A percentile compares a stretch with the other conserved stretches of the same genome.
These are phyloP conservation scores for Ceratocystis destructans DNA, from an alignment of 2,329 filamentous ascomycete species.

Conservation along the genomic window DNA sequence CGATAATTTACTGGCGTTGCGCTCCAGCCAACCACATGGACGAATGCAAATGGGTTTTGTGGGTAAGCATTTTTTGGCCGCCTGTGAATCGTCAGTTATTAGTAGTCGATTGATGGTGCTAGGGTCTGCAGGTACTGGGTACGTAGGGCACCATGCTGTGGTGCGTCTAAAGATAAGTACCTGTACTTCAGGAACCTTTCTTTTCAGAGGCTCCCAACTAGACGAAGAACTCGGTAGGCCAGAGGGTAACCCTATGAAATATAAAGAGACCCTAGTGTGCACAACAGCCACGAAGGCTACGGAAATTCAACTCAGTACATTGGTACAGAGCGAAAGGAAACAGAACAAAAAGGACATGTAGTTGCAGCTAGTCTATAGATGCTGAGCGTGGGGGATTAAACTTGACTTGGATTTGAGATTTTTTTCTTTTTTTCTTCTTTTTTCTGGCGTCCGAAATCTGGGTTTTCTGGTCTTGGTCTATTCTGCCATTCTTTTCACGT, in stretches of 20 bases:
- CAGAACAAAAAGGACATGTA: too few species aligned
- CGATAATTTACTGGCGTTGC: constrained; percentile 1
- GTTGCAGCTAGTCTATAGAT: too few species aligned
- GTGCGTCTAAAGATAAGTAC: neutral
- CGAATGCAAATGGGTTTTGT: constrained; percentile 12
- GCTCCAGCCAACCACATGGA: neutral
- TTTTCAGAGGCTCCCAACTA: neutral
- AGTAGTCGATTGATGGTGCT: neutral
- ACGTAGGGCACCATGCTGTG: neutral
- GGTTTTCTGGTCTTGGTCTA: too few species aligned
- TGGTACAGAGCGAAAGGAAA: too few species aligned
- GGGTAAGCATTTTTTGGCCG: constrained; percentile 30
- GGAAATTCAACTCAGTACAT: too few species aligned
- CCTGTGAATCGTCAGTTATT: constrained; percentile 28
- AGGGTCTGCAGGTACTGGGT: neutral
- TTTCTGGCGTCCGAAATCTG: too few species aligned
- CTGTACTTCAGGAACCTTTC: neutral
- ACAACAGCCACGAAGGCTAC: too few species aligned
- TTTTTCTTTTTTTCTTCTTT: too few species aligned
- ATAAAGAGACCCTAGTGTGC: too few species aligned
- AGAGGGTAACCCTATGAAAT: too few species aligned
- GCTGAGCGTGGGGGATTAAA: neutral
- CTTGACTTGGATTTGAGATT: neutral
- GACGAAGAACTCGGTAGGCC: neutral
- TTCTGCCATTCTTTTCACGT: neutral